phyloP scores from a whole-genome alignment of 768 basidiomycete species.

The Psilocybe sp. region DNA sequence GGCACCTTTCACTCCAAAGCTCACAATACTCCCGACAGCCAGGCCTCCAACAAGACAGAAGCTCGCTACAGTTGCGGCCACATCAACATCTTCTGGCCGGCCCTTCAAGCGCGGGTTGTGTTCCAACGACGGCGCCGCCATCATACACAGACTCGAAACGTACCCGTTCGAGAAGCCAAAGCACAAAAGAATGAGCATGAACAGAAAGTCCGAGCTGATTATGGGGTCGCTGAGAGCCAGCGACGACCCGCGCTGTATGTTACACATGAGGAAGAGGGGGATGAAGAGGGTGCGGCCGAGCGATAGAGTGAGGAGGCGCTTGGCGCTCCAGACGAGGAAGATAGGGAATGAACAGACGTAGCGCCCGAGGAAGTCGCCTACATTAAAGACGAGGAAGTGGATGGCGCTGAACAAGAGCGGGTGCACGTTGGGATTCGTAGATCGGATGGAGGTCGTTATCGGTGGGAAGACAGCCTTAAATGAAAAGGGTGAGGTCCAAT shows the following conservation, averaged over 20 bases:
- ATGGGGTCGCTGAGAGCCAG: slow-evolving; percentile 35
- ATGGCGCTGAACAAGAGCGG: slow-evolving; percentile 80
- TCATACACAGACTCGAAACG: slow-evolving; percentile 74
- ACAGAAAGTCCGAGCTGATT: slow-evolving; percentile 75
- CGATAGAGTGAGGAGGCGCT: slow-evolving; percentile 59
- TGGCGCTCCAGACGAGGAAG: slow-evolving; percentile 68
- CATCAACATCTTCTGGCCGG: slow-evolving; percentile 74
- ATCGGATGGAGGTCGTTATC: slow-evolving; percentile 72
- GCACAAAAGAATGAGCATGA: slow-evolving; percentile 66
- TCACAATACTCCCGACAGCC: slow-evolving; percentile 69
- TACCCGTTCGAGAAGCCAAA: slow-evolving; percentile 87
- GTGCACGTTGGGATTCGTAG: slow-evolving; percentile 64
- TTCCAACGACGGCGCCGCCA: slow-evolving; percentile 76
- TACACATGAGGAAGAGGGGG: slow-evolving; percentile 87
- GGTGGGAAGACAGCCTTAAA: slow-evolving; percentile 82
- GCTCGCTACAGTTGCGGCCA: slow-evolving; percentile 77
- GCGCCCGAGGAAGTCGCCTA: slow-evolving; percentile 71
- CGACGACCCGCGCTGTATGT: slow-evolving; percentile 54
- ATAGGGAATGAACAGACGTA: slow-evolving; percentile 63
- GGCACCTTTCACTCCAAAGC: slow-evolving; percentile 73
- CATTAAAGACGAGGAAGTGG: slow-evolving; percentile 76
- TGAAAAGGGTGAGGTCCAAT: slow-evolving; percentile 1
- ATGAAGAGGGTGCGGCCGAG: slow-evolving; percentile 77
- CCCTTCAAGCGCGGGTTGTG: slow-evolving; percentile 75
- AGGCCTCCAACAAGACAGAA: slow-evolving; percentile 81